Base-by-base conservation (phyloP, 1,284 basidiomycete species). In the Pterulicium gracile region DNA sequence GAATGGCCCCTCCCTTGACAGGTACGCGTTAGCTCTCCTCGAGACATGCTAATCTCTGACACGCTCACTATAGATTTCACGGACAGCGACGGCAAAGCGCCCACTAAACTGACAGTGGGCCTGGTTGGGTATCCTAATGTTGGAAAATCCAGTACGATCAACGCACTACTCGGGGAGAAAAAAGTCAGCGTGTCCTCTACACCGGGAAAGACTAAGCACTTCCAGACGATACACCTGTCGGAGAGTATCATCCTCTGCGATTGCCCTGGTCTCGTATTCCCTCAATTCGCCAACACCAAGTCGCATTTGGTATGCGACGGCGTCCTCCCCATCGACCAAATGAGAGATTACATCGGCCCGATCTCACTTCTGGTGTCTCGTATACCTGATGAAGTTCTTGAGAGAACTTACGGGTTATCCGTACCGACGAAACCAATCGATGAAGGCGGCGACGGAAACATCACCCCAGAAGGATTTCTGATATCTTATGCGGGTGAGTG, bases 101-200 rank as follows among this genome's bases (percentile, higher is more conserved):
- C 79, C 0, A 62, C 72, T 20, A 92, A 82, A 61, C 74, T 97
- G 2, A 81, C 87, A 22, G 85, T 98, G 46, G 96, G 95, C 5
- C 80, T 98, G 18, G 92, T 98, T 42, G 95, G 96, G n/a, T 96
- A 97, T 60, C 95, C 95, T 0, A 99, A 98, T 59, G 95, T 98
- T 40, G 96, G 95, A 20, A 98, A 99, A 65, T 95, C 91, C 1
- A 92, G 87, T 52, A 83, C 97, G 5, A 98, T 99, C 63, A 99
- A 99, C 62, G 91, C 93, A 17, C 76, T 99, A 15, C 80, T 98
- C 45, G 84, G 96, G 23, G 85, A 88, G 57, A 97, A 98, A 70
- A 96, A 94, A 73, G 95, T 98, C 51, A 95, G 90, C 56, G 95
- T 97, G 4, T 98, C 94, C 1, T 82, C 93, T 0, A 98, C 95